A percentile compares a stretch with the other conserved stretches of the same genome.
phyloP scores from a whole-genome alignment of 805 yeast genomes.

The Candida anglica region DNA sequence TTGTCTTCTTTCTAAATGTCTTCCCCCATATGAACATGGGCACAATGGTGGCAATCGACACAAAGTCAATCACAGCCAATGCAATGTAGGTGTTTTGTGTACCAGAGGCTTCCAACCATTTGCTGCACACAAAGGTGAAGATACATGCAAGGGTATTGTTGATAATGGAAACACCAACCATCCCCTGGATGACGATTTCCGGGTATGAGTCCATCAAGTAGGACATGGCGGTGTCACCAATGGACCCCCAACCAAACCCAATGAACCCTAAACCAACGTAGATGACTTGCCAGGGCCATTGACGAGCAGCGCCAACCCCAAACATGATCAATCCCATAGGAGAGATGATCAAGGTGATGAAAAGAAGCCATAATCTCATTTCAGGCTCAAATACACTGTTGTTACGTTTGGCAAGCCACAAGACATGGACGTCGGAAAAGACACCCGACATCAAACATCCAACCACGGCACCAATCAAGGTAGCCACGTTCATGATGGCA shows the following conservation, averaged over 20 bases:
- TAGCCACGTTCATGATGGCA: conserved; percentile 42
- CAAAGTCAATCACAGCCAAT: conserved; percentile 55
- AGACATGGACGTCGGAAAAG: conserved; percentile 55
- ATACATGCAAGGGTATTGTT: conserved; percentile 63
- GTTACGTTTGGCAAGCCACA: conserved; percentile 58
- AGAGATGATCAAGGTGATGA: conserved; percentile 53
- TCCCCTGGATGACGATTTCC: conserved; percentile 65
- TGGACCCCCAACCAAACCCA: conserved; percentile 67
- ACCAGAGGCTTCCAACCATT: conserved; percentile 56
- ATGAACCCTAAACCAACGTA: conserved; percentile 62
- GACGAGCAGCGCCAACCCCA: conserved; percentile 60
- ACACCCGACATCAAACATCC: conserved; percentile 67
- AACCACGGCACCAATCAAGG: conserved; percentile 41
- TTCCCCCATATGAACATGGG: conserved; percentile 64
- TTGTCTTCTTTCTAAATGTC: conserved; percentile 54
- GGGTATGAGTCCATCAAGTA: conserved; percentile 68
- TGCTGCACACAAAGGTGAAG: conserved; percentile 62
- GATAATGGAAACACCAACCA: conserved; percentile 65
- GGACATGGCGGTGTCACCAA: conserved; percentile 68
- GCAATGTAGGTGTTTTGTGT: conserved; percentile 57
- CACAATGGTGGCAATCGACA: conserved; percentile 51
- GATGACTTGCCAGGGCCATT: conserved; percentile 50
- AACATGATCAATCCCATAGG: conserved; percentile 62
- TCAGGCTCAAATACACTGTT: conserved; percentile 65
- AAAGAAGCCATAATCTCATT: conserved; percentile 53